Percentiles rank a stretch among this genome's conserved stretches.
phyloP scores from a whole-genome alignment of 208 protist genomes.

The Cochliopodium minus region DNA sequence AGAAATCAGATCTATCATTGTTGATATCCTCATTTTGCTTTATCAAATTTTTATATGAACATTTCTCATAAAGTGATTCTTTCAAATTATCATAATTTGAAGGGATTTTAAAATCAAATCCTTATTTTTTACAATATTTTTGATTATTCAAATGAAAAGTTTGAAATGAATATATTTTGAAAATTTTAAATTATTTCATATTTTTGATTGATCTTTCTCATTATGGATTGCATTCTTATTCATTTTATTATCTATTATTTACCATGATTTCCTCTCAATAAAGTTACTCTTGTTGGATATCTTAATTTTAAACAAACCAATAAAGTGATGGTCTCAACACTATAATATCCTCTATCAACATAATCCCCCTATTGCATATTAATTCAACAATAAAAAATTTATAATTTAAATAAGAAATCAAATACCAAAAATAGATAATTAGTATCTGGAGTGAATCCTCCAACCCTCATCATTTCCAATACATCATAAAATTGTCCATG shows the following conservation, averaged over 20 bases:
- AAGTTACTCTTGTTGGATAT: slow-evolving; percentile 53
- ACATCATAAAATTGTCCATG: slow-evolving; percentile 77
- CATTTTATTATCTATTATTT: slow-evolving; percentile 32
- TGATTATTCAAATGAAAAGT: not conserved
- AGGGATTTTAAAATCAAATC: not conserved
- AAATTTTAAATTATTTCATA: no score
- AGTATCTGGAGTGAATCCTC: slow-evolving; percentile 43
- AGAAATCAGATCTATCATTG: slow-evolving; percentile 4
- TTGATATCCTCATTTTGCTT: not conserved
- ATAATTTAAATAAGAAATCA: not conserved
- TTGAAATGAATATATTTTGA: no score
- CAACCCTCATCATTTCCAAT: slow-evolving; percentile 49
- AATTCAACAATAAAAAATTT: no score
- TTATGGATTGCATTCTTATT: no score
- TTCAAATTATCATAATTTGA: not conserved
- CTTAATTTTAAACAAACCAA: slow-evolving; percentile 81
- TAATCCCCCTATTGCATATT: no score
- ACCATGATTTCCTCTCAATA: slow-evolving; percentile 81
- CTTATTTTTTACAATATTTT: not conserved
- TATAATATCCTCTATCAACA: slow-evolving; percentile 85
- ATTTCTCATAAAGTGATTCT: not conserved
- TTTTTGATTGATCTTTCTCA: no score
- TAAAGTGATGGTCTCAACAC: slow-evolving; percentile 82
- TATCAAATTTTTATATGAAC: not conserved
- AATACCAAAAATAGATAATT: slow-evolving; percentile 93